Percentiles rank a stretch among this genome's conserved stretches.
These are phyloP conservation scores for Verticillium longisporum DNA, from an alignment of 2,329 filamentous ascomycete species.

Conservation along the genomic window DNA sequence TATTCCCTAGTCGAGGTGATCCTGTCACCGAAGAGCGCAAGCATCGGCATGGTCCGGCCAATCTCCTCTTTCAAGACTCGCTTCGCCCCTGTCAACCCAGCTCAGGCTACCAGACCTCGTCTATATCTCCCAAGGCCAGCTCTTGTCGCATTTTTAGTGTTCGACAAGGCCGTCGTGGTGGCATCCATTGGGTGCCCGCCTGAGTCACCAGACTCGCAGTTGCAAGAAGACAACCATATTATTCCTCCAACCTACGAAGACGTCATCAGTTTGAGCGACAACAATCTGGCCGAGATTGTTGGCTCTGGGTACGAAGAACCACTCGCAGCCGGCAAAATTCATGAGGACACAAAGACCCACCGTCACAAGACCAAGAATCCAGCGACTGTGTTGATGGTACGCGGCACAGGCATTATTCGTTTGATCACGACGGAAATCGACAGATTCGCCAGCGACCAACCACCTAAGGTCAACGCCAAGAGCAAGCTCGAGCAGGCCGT, in stretches of 20 bases:
- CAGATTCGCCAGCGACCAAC: constrained; percentile 50
- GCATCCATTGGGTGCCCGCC: constrained; percentile 63
- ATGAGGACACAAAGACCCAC: constrained; percentile 41
- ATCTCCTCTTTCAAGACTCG: constrained; percentile 58
- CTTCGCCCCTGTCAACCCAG: constrained; percentile 31
- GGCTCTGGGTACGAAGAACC: constrained; percentile 59
- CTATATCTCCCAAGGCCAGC: constrained; percentile 73
- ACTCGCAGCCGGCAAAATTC: constrained; percentile 17
- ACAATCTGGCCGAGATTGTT: constrained; percentile 56
- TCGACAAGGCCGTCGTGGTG: constrained; percentile 71
- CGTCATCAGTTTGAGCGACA: constrained; percentile 69
- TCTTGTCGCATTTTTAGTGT: constrained; percentile 74
- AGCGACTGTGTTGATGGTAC: constrained; percentile 53
- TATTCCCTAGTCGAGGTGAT: constrained; percentile 71
- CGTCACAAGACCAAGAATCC: constrained; percentile 56
- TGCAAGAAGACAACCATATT: constrained; percentile 60
- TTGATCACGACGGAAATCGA: constrained; percentile 52
- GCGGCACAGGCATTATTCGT: constrained; percentile 55
- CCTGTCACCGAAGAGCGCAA: constrained; percentile 44
- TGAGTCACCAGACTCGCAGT: constrained; percentile 69
- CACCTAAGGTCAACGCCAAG: constrained; percentile 67
- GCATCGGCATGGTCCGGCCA: constrained; percentile 61
- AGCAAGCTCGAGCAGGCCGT: constrained; percentile 91
- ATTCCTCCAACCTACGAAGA: constrained; percentile 73
- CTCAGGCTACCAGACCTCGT: constrained; percentile 45